Conservation (phyloP, 2,329 filamentous ascomycete genomes). For the Aspergillus ibericus region DNA sequence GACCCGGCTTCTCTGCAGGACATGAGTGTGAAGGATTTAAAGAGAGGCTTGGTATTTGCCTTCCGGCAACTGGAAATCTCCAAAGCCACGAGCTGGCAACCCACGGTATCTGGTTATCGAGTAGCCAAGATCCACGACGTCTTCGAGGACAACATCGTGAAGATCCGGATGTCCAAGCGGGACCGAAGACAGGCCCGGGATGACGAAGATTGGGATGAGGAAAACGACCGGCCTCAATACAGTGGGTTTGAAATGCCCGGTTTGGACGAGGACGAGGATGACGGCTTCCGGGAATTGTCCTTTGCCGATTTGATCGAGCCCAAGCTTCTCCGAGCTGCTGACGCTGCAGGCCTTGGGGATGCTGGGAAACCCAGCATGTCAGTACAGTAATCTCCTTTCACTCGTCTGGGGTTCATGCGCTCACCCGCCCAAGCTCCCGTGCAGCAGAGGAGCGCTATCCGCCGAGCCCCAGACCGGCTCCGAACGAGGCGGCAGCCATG, state of each 20-base stretch:
- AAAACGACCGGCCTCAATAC: constrained; percentile 71
- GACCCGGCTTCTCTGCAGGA: constrained; percentile 65
- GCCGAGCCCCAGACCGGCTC: constrained; percentile 19
- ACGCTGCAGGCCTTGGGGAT: constrained; percentile 28
- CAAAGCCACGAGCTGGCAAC: constrained; percentile 49
- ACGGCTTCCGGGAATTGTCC: constrained; percentile 60
- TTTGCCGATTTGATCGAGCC: constrained; percentile 68
- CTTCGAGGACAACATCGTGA: constrained; percentile 55
- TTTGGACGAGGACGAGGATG: constrained; percentile 57
- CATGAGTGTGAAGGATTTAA: constrained; percentile 34
- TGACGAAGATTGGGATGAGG: constrained; percentile 52
- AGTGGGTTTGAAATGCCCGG: constrained; percentile 74
- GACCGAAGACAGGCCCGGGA: constrained; percentile 58
- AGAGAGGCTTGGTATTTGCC: constrained; percentile 44
- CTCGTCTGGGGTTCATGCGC: constrained; percentile 23
- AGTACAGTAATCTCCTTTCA: constrained; percentile 36
- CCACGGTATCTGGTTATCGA: constrained; percentile 53
- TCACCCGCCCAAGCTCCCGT: constrained; percentile 33
- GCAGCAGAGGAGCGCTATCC: constrained; percentile 26
- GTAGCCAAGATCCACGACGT: constrained; percentile 66
- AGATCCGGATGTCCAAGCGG: constrained; percentile 66
- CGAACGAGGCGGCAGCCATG: not conserved
- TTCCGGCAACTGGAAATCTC: constrained; percentile 51
- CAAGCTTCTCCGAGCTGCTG: constrained; percentile 58
- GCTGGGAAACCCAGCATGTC: constrained; percentile 38